These are phyloP conservation scores for Striga hermonthica DNA, from an alignment of 305 asterid genomes.

Conservation along the genomic window DNA sequence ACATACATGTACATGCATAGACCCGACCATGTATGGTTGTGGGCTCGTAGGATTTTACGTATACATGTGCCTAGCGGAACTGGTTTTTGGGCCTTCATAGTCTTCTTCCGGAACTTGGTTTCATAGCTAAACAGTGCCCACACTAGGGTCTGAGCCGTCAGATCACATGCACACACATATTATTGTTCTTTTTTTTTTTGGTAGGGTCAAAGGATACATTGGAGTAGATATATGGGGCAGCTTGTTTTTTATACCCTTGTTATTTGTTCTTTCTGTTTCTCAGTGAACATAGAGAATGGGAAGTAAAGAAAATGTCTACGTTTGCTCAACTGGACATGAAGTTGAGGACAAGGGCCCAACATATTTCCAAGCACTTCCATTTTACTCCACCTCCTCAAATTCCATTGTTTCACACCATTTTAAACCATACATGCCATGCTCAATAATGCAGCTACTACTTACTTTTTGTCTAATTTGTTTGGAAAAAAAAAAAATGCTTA, in stretches of 20 bases:
- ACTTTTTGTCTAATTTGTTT: constrained; percentile 18
- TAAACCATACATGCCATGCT: constrained; percentile 31
- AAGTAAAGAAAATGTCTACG: constrained; percentile 22
- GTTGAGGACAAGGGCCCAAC: constrained; percentile 53
- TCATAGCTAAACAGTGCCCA: no score
- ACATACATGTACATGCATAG: no score
- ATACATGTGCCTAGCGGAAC: no score
- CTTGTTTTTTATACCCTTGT: constrained; percentile 35
- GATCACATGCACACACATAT: not conserved
- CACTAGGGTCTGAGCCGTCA: no score
- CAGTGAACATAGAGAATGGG: constrained; percentile 29
- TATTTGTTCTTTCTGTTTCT: constrained; percentile 34
- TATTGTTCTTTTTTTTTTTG: constrained; percentile 17
- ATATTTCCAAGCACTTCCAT: constrained; percentile 52
- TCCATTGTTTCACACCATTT: constrained; percentile 32
- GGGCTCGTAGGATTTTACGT: no score
- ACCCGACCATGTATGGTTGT: no score
- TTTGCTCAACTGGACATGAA: constrained; percentile 36
- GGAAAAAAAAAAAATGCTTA: no score
- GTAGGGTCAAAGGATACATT: constrained; percentile 35
- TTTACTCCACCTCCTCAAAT: constrained; percentile 46
- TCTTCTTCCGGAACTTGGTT: no score
- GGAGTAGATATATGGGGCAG: constrained; percentile 34
- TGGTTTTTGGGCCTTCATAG: no score
- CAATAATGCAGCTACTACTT: constrained; percentile 29